Evolutionary conservation across 2,329 filamentous ascomycete genomes (phyloP), one percentile per base, ranked within the genome.

Genomic region (Beauveria brongniartii): DNA sequence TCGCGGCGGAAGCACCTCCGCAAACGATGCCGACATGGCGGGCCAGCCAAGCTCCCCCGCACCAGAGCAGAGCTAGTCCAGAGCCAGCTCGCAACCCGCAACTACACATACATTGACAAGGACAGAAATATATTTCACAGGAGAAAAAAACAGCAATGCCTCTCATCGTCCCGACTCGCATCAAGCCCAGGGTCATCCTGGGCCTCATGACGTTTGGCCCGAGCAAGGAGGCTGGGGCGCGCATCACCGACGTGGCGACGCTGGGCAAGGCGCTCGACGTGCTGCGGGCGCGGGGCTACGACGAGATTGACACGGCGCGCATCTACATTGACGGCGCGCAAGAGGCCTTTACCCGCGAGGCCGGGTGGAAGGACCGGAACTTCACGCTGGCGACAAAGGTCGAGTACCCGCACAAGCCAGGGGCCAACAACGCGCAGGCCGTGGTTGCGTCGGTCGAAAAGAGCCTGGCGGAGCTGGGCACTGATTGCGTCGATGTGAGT

Each of bases 131-230:
- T n/a, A 20, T 5, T 4, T 30, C 4, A 26, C n/a, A 34, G 2
- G 5, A 22, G 22, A 7, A 34, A n/a, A 10, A 46, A 58, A 30
- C 34, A 34, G 75, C 65, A 34, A 82, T 82, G 79, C 77, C 79
- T 69, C 77, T 81, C 63, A 66, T 80, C 69, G 16, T 72, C 74
- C 53, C 71, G 70, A 40, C 69, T 71, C 48, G 55, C 56, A 54
- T 16, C 60, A 88, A 85, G 66, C 81, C 87, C 65, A 83, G 89
- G 64, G 79, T 91, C 68, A 91, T 96, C 78, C 85, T 96, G 44
- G 91, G 91, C 65, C 81, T 92, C 59, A 94, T 95, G 91, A 92
- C 88, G 70, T 92, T 91, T 77, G 89, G 88, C 34, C 85, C 89
- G 2, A 82, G 84, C 61, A 79, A 80, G 62, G 66, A 70, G 14